Evolutionary conservation across 306 rosid genomes (phyloP).

Genomic region (Gleditsia sinensis): DNA sequence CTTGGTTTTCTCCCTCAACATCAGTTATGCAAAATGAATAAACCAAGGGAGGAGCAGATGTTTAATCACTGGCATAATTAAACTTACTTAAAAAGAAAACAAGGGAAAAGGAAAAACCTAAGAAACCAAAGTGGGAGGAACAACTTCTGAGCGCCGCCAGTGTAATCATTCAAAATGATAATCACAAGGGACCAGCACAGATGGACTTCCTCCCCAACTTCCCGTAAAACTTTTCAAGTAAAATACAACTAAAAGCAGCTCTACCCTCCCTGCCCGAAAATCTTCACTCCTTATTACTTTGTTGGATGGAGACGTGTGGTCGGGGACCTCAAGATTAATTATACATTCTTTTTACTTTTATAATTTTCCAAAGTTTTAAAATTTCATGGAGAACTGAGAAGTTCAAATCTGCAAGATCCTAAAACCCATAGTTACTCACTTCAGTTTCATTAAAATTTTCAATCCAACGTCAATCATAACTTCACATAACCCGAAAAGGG

Average conservation of each 20-base stretch:
- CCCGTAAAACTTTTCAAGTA: conserved; percentile 24
- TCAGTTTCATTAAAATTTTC: conserved; percentile 24
- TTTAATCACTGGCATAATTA: background rate
- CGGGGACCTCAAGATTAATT: conserved; percentile 27
- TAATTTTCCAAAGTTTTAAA: background rate
- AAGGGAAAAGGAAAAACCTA: conserved; percentile 24
- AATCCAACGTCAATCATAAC: conserved; percentile 48
- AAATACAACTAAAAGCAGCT: conserved; percentile 21
- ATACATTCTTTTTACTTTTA: conserved; percentile 2
- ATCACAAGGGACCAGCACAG: conserved; percentile 46
- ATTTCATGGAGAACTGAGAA: background rate
- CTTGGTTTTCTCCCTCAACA: conserved; percentile 53
- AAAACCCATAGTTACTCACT: background rate
- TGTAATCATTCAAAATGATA: conserved; percentile 75
- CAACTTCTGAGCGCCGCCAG: conserved; percentile 94
- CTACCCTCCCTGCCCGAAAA: conserved; percentile 22
- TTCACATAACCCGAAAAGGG: conserved; percentile 36
- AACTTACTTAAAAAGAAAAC: conserved; percentile 8
- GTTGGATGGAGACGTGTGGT: conserved; percentile 47
- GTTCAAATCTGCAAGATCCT: conserved; percentile 8
- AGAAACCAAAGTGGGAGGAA: conserved; percentile 66
- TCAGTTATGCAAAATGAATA: conserved; percentile 22
- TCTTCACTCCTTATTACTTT: conserved; percentile 41
- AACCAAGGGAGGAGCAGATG: background rate
- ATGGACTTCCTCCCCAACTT: conserved; percentile 43